Evolutionary conservation across 495 filamentous ascomycete genomes (phyloP), one percentile per base, ranked within the genome.

Genomic region (Tetracladium marchalianum): DNA sequence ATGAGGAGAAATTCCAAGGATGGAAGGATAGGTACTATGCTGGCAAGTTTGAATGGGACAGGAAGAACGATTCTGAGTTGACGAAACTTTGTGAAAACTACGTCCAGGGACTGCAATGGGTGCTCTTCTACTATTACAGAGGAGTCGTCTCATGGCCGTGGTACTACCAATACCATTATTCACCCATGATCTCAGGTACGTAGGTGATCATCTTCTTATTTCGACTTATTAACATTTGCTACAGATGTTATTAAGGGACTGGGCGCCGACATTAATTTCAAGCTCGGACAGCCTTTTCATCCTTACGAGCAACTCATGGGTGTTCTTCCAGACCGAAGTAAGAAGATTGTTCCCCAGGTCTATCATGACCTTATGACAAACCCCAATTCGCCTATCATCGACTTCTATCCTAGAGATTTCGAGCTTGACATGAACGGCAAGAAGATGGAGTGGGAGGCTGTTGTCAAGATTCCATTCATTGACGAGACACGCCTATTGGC

Each of bases 381-480:
- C 39, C 66, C 78, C 0, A 75, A 86, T 3, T 96, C 90, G n/a
- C 89, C 93, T 11, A 97, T 99, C 62, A 86, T 95, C 55, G 90
- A 97, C 57, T 97, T 99, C 65, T 99, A 99, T 58, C 93, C 93
- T 22, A 77, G 90, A 47, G 90, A 97, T 51, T 99, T 99, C 53
- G 89, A 95, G 52, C 75, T 99, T 15, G 93, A 99, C 58, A 96
- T 97, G 90, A 96, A 97, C 55, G 93, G 93, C 45, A 99, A 99
- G 73, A 99, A 95, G 70, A 93, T 94, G 88, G 93, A 97, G 53
- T 99, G 93, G 93, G 93, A 99, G 57, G 93, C 92, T 27, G 90
- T 99, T 34, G 89, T 97, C 43, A 96, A 95, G 66, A 97, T 99
- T 51, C 93, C 93, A 0, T 99, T 99, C 65, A 99, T 99, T 54